These are phyloP conservation scores for Exophiala sp. DNA, from an alignment of 2,329 filamentous ascomycete species.

Conservation along the genomic window DNA sequence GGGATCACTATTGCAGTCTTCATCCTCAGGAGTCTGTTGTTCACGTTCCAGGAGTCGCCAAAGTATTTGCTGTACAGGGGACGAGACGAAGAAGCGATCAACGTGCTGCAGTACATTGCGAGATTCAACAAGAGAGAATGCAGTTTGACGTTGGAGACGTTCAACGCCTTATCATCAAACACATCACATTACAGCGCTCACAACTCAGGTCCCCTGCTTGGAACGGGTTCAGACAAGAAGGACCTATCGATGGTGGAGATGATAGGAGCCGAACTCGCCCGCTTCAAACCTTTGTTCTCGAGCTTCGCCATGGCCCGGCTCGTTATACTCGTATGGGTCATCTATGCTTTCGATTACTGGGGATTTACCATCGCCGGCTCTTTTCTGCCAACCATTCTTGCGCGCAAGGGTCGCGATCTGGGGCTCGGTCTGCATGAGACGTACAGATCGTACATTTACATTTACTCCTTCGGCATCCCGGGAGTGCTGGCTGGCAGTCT, in stretches of 20 bases:
- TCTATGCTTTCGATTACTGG: constrained; percentile 44
- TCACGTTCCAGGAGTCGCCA: constrained; percentile 78
- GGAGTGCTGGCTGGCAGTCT: constrained; percentile 40
- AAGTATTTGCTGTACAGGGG: constrained; percentile 75
- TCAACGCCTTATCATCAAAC: constrained; percentile 30
- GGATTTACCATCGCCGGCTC: constrained; percentile 34
- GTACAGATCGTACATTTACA: constrained; percentile 36
- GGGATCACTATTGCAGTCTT: constrained; percentile 74
- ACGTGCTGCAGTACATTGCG: constrained; percentile 74
- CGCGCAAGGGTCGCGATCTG: constrained; percentile 30
- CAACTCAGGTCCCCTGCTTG: constrained; percentile 30
- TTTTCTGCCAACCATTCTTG: constrained; percentile 37
- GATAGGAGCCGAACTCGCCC: constrained; percentile 38
- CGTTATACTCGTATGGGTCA: constrained; percentile 50
- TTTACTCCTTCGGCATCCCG: constrained; percentile 35
- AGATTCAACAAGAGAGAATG: constrained; percentile 65
- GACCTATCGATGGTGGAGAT: constrained; percentile 33
- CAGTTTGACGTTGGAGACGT: constrained; percentile 70
- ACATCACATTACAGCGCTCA: constrained; percentile 29
- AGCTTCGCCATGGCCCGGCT: constrained; percentile 41
- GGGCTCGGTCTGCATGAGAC: constrained; percentile 28
- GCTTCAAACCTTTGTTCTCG: constrained; percentile 47
- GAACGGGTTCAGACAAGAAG: constrained; percentile 32
- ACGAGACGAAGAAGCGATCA: constrained; percentile 72
- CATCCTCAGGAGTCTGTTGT: constrained; percentile 70